A percentile compares a stretch with the other conserved stretches of the same genome.
phyloP scores from a whole-genome alignment of 2,329 filamentous ascomycete species.

The Ramichloridium luteum region DNA sequence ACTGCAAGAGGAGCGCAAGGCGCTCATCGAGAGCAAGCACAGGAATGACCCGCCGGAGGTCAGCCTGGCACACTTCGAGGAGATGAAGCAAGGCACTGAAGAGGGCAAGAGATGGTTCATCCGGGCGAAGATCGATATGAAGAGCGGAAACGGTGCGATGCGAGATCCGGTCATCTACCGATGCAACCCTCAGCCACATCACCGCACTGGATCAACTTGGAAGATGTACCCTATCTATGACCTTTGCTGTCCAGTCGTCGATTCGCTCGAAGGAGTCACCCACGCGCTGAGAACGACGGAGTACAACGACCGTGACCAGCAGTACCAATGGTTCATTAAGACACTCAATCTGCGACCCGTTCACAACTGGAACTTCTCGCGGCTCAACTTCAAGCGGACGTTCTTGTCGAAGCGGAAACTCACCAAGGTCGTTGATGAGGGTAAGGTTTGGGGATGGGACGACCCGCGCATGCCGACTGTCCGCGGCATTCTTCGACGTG shows the following conservation, averaged over 20 bases:
- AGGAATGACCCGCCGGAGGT: slow-evolving; percentile 71
- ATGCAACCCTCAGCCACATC: slow-evolving; percentile 64
- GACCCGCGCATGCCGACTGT: slow-evolving; percentile 80
- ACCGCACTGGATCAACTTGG: slow-evolving; percentile 67
- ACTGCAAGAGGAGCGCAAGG: slow-evolving; percentile 74
- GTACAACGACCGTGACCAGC: slow-evolving; percentile 75
- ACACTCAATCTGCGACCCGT: slow-evolving; percentile 62
- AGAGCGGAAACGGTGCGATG: slow-evolving; percentile 90
- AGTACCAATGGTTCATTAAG: slow-evolving; percentile 77
- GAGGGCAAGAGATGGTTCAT: slow-evolving; percentile 82
- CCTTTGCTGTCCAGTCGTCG: slow-evolving; percentile 71
- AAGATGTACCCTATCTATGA: slow-evolving; percentile 85
- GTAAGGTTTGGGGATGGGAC: slow-evolving; percentile 72
- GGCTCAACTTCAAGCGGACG: slow-evolving; percentile 73
- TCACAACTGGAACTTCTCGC: slow-evolving; percentile 74
- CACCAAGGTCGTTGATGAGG: slow-evolving; percentile 66
- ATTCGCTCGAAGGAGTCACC: slow-evolving; percentile 69
- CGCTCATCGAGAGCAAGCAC: slow-evolving; percentile 69
- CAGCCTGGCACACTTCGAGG: slow-evolving; percentile 72
- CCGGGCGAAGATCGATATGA: slow-evolving; percentile 81
- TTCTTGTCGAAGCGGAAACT: slow-evolving; percentile 80
- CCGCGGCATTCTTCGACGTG: slow-evolving; percentile 63
- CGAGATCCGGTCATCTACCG: slow-evolving; percentile 95
- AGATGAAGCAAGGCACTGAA: slow-evolving; percentile 79
- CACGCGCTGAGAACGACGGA: slow-evolving; percentile 75